These are phyloP conservation scores for Hemisphaericaspora xylofermentans DNA, from an alignment of 1,139 yeast genomes.

Conservation along the genomic window DNA sequence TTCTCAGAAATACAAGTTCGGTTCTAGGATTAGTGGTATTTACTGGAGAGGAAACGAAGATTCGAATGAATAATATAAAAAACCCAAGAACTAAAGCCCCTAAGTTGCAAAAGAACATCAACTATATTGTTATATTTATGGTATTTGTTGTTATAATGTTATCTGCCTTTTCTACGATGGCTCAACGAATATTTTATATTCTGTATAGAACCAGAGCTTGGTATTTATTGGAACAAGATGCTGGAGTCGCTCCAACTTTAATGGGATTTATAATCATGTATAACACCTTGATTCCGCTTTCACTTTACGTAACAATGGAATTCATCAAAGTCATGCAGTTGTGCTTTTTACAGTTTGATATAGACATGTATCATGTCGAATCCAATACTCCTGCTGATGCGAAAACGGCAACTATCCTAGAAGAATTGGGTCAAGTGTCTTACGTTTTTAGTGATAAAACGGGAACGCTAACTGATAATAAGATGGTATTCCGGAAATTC, in stretches of 20 bases:
- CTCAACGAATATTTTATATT: slow-evolving; percentile 56
- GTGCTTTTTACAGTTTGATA: slow-evolving; percentile 77
- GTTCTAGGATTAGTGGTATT: slow-evolving; percentile 80
- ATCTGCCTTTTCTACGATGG: slow-evolving; percentile 81
- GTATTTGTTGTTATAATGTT: slow-evolving; percentile 73
- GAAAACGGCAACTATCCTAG: slow-evolving; percentile 91
- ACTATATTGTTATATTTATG: slow-evolving; percentile 83
- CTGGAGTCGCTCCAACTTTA: slow-evolving; percentile 84
- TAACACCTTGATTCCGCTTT: slow-evolving; percentile 91
- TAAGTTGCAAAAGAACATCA: slow-evolving; percentile 78
- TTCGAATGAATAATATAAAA: slow-evolving; percentile 89
- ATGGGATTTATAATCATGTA: slow-evolving; percentile 98
- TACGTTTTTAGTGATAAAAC: slow-evolving; percentile 95
- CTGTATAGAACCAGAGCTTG: slow-evolving; percentile 54
- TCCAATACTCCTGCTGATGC: slow-evolving; percentile 93
- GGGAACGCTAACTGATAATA: slow-evolving; percentile 91
- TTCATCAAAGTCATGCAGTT: slow-evolving; percentile 87
- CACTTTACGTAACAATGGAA: slow-evolving; percentile 95
- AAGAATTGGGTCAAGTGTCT: slow-evolving; percentile 95
- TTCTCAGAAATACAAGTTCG: slow-evolving; percentile 75
- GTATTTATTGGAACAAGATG: slow-evolving; percentile 74
- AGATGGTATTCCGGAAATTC: slow-evolving; percentile 82
- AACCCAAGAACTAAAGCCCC: slow-evolving; percentile 94
- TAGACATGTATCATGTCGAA: slow-evolving; percentile 88
- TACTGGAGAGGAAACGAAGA: slow-evolving; percentile 94